These are phyloP conservation scores for Aspergillus novofumigatus DNA, from an alignment of 2,329 filamentous ascomycete genomes.

Conservation along the genomic window DNA sequence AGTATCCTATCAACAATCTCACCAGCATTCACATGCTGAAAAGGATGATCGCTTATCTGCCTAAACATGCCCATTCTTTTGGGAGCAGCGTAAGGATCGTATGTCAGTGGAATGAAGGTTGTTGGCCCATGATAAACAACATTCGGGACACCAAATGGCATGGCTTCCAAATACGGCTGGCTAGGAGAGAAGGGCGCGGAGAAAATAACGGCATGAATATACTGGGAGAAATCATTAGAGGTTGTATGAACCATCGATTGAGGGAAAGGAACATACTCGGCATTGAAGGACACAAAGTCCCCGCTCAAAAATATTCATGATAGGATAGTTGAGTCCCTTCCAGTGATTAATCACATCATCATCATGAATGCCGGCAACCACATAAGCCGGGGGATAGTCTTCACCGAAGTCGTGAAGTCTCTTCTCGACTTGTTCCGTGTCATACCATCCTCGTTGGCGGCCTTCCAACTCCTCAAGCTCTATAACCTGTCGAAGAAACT, in stretches of 20 bases:
- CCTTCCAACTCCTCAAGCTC: slow-evolving; percentile 68
- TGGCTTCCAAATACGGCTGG: slow-evolving; percentile 67
- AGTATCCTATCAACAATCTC: slow-evolving; percentile 90
- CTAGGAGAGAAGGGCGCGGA: slow-evolving; percentile 84
- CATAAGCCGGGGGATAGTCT: slow-evolving; percentile 77
- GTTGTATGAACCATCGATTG: not conserved
- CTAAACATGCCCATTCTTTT: slow-evolving; percentile 81
- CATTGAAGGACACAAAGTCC: slow-evolving; percentile 94
- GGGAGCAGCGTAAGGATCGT: slow-evolving; percentile 75
- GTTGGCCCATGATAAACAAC: slow-evolving; percentile 97
- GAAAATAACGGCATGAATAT: slow-evolving; percentile 83
- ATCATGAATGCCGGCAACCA: slow-evolving; percentile 92
- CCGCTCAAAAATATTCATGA: slow-evolving; percentile 98
- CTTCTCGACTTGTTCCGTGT: slow-evolving; percentile 58
- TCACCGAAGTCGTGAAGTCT: slow-evolving; percentile 59
- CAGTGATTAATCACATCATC: slow-evolving; percentile 92
- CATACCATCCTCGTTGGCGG: slow-evolving; percentile 68
- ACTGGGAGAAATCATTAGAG: slow-evolving; percentile 48
- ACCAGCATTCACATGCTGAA: slow-evolving; percentile 82
- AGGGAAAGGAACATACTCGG: slow-evolving; percentile 56
- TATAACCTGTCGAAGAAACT: slow-evolving; percentile 78
- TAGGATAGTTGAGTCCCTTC: slow-evolving; percentile 97
- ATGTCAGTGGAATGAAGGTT: slow-evolving; percentile 73
- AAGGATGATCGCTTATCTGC: slow-evolving; percentile 72
- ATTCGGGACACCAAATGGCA: slow-evolving; percentile 70